These are phyloP conservation scores for Wallacemonas sp. DNA, from an alignment of 208 protist genomes.

Conservation along the genomic window DNA sequence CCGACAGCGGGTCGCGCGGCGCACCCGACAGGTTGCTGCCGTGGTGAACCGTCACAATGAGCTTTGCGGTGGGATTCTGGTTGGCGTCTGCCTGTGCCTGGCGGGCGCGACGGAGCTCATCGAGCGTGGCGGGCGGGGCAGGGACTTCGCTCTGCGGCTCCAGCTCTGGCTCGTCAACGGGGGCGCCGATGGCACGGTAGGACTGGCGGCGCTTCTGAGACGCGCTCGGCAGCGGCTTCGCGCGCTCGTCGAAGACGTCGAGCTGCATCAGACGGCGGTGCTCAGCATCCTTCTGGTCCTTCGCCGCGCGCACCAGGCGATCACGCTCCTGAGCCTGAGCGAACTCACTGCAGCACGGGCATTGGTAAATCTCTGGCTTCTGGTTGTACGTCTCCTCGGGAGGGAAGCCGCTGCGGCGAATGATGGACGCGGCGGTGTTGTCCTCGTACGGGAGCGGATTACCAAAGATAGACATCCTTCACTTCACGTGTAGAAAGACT, in stretches of 20 bases:
- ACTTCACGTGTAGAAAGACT: too few relatives aligned
- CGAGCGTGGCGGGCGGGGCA: constrained; percentile 67
- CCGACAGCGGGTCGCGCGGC: constrained; percentile 63
- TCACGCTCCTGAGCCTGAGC: constrained; percentile 60
- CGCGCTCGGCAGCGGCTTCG: constrained; percentile 48
- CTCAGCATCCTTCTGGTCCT: constrained; percentile 71
- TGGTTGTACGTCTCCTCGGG: constrained; percentile 78
- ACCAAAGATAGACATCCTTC: constrained; percentile 84
- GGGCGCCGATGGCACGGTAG: constrained; percentile 32
- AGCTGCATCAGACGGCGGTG: constrained; percentile 72
- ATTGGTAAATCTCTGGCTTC: constrained; percentile 82
- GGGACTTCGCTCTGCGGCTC: constrained; percentile 40
- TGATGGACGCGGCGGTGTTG: constrained; percentile 86
- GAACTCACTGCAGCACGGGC: constrained; percentile 84
- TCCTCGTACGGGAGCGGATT: constrained; percentile 84
- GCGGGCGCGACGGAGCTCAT: constrained; percentile 51
- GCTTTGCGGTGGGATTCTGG: constrained; percentile 46
- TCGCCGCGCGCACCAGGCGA: constrained; percentile 48
- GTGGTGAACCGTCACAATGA: constrained; percentile 89
- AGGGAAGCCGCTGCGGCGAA: constrained; percentile 81
- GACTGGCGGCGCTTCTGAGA: constrained; percentile 33
- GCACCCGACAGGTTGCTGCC: constrained; percentile 66
- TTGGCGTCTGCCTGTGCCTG: constrained; percentile 33
- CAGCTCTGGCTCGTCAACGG: constrained; percentile 43
- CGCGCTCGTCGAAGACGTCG: constrained; percentile 90